These are phyloP conservation scores for Verticillium dahliae DNA, from an alignment of 2,329 filamentous ascomycete species.

Conservation along the genomic window DNA sequence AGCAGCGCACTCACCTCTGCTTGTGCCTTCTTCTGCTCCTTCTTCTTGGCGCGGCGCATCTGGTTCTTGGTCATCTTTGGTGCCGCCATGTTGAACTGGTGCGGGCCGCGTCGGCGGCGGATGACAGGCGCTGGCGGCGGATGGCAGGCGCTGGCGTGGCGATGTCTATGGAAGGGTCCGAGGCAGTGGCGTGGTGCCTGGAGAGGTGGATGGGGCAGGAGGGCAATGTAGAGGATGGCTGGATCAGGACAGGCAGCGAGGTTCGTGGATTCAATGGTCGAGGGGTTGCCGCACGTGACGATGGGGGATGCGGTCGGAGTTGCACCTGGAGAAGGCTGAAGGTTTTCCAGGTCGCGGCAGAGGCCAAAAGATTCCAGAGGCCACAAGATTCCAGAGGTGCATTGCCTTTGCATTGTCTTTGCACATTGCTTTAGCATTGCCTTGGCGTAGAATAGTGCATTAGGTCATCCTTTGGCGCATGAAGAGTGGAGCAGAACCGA, in stretches of 20 bases:
- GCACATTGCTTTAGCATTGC: background rate
- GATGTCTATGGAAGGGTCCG: too few species aligned
- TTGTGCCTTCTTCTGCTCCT: constrained; percentile 72
- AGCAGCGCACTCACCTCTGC: constrained; percentile 36
- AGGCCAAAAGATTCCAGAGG: background rate
- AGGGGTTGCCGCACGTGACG: background rate
- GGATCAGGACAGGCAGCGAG: background rate
- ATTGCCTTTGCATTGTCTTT: background rate
- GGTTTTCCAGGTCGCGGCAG: background rate
- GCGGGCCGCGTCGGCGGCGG: background rate
- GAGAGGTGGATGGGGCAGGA: too few species aligned
- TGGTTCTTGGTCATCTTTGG: constrained; percentile 89
- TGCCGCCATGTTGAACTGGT: constrained; percentile 45
- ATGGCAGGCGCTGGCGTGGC: background rate
- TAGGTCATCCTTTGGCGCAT: background rate
- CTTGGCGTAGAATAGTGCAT: too few species aligned
- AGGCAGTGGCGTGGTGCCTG: constrained; percentile 5
- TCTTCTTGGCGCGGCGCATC: constrained; percentile 87
- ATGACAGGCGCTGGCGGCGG: background rate
- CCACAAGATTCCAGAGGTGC: too few species aligned
- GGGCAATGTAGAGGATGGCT: too few species aligned
- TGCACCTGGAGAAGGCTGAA: background rate
- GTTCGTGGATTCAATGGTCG: background rate
- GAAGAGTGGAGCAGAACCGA: background rate
- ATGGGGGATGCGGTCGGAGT: background rate